Base-by-base conservation (phyloP, 495 filamentous ascomycete genomes). In the Friedmanniomyces endolithicus region DNA sequence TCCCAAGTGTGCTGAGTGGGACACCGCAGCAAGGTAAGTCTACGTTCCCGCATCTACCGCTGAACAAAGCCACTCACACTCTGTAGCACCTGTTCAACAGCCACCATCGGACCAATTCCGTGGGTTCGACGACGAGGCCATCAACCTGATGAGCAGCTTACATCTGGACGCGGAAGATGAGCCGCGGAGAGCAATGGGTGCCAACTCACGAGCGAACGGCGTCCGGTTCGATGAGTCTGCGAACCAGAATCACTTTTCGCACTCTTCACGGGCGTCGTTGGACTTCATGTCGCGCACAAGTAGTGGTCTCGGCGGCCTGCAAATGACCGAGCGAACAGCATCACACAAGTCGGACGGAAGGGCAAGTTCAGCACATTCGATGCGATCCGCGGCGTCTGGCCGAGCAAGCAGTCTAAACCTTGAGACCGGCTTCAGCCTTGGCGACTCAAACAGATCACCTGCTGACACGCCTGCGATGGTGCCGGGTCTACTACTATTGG, bases 151-250 rank as follows among this genome's bases (percentile, higher is more conserved):
- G 16, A 81, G 80, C 40, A 81, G 82, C 25, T 75, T 95, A 50
- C 87, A 87, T 16, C 72, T 97, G 8, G 88, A 94, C 52, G 74
- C 83, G 6, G 90, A 95, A 55, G 88, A 97, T 40, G 90, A 96
- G 65, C 94, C 90, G 2, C 77, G 94, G 54, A 79, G 94, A 53
- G 57, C 68, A 25, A 48, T 62, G 47, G 92, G 92, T 6, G 83
- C 88, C 29, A 64, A 65, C 16, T 98, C 94, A 27, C 78, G 92
- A 59, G 92, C 92, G 20, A 97, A 97, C 64, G 97, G 94, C 68
- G 92, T 98, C 58, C 86, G 92, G n/a, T 98, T 98, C 63, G 92
- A 98, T 65, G 90, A 96, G 66, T 95, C 87, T 64, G 90, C 94
- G 1, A 80, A 94, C 54, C 90, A 95, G 59, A 86, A 87, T 47